Base-by-base conservation (phyloP, 345 rosid genomes). In the Hibiscus tridactylites region DNA sequence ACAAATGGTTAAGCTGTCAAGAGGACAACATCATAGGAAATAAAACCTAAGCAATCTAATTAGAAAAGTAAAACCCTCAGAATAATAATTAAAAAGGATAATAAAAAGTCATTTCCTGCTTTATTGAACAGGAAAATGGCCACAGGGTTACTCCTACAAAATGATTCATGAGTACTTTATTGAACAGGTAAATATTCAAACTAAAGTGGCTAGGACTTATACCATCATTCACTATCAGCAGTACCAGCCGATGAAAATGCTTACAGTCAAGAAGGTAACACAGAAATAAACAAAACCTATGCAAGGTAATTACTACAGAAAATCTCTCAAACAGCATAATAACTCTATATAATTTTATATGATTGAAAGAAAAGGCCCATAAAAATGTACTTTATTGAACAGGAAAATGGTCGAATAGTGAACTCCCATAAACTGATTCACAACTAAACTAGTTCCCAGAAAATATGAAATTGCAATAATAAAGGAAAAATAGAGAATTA, bases 241-340 rank as follows among this genome's bases (percentile, higher is more conserved):
- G 26, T 35, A 35, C 9, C 12, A 9, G 68, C 29, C 8, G 29
- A 64, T 11, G 28, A 28, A 64, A 39, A 62, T 62, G 46, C 57
- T 42, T 33, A 39, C 21, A 11, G 42, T 72, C 37, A 70, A 11
- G 46, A 61, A 62, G 21, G 28, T 42, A 70, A 70, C 65, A 72
- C 46, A 26, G 8, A 59, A 17, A 71, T 17, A 53, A 28, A 57
- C 9, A 58, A 70, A 60, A 37, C 57, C 65, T 47, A 35, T 24
- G 10, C 16, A 47, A 3, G 53, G 0, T 28, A 71, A 70, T 24
- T 1, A 74, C 9, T 37, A 11, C 15, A 75, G 33, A 37, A 49
- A 26, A 24, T 16, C 37, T 31, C 29, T 21, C 24, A 65, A 65
- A 65, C 26, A 24, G 35, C 53, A 44, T 44, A 4, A 65, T 21